Conservation (phyloP, 1,139 yeast genomes). For the Diutina catenulata region DNA sequence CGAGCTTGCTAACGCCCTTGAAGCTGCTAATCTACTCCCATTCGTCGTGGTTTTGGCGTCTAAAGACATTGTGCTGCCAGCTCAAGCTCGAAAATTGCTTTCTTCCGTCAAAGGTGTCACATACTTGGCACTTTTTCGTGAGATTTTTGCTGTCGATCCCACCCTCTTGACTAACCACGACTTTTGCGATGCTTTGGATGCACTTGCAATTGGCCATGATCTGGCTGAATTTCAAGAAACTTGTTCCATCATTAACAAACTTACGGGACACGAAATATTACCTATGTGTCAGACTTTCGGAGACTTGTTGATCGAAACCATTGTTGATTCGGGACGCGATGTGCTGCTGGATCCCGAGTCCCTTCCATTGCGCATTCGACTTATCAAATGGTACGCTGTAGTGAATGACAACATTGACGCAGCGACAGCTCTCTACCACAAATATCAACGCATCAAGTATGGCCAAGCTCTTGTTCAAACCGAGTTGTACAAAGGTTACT, state of each 20-base stretch:
- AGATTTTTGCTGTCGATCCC: background rate
- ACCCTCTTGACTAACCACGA: background rate
- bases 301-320: conserved; percentile 8
- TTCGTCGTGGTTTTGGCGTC: background rate
- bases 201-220: background rate
- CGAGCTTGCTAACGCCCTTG: background rate
- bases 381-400: conserved; percentile 10
- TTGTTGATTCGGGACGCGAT: conserved; percentile 18
- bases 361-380: conserved; percentile 9
- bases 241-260: too few species aligned
- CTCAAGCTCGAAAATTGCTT: background rate
- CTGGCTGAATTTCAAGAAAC: too few species aligned
- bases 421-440: conserved; percentile 21
- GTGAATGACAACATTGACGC: conserved; percentile 15
- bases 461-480: conserved; percentile 26
- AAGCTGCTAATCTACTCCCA: background rate
- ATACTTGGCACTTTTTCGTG: background rate
- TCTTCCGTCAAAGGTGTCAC: background rate
- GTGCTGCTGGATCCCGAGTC: conserved; percentile 9
- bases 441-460: conserved; percentile 24
- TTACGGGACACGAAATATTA: background rate
- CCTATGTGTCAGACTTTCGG: background rate
- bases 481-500: conserved; percentile 13
- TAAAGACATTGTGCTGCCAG: background rate
- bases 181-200: conserved; percentile 3